A percentile compares a stretch with the other conserved stretches of the same genome.
Conservation (phyloP, 75 land plant genomes). For the Cupressus sempervirens region DNA sequence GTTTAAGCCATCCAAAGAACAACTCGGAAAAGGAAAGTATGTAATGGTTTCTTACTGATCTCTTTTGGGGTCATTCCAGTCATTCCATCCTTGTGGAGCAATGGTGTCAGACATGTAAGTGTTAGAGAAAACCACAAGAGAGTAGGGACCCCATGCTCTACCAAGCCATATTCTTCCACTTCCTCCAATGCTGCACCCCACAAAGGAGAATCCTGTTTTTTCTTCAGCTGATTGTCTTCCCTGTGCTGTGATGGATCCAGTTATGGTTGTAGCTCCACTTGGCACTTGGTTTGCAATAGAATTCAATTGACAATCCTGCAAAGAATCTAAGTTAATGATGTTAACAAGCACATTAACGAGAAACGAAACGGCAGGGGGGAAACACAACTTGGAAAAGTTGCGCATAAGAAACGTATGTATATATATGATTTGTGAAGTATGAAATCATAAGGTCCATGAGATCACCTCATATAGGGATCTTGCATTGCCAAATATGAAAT, state of each 20-base stretch:
- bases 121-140: slow-evolving; percentile 63
- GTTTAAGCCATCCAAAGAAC: no score
- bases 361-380: no score
- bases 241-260: slow-evolving; percentile 84
- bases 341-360: no score
- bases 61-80: slow-evolving; percentile 66
- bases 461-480: slow-evolving; percentile 55
- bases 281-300: slow-evolving; percentile 65
- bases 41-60: slow-evolving; percentile 41
- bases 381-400: no score
- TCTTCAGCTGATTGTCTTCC: slow-evolving; percentile 50
- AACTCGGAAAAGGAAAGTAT: not conserved
- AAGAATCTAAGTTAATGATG: not conserved
- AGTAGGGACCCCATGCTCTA: slow-evolving; percentile 81
- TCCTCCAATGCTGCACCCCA: slow-evolving; percentile 64
- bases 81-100: slow-evolving; percentile 80
- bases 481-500: slow-evolving; percentile 67
- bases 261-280: slow-evolving; percentile 29
- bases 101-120: slow-evolving; percentile 69
- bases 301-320: slow-evolving; percentile 55
- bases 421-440: no score
- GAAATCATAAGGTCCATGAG: not conserved
- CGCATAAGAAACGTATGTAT: no score
- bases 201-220: slow-evolving; percentile 72
- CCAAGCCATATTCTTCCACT: slow-evolving; percentile 78